Evolutionary conservation across 2,329 filamentous ascomycete species (phyloP).

Genomic region (Rutstroemia sp.): DNA sequence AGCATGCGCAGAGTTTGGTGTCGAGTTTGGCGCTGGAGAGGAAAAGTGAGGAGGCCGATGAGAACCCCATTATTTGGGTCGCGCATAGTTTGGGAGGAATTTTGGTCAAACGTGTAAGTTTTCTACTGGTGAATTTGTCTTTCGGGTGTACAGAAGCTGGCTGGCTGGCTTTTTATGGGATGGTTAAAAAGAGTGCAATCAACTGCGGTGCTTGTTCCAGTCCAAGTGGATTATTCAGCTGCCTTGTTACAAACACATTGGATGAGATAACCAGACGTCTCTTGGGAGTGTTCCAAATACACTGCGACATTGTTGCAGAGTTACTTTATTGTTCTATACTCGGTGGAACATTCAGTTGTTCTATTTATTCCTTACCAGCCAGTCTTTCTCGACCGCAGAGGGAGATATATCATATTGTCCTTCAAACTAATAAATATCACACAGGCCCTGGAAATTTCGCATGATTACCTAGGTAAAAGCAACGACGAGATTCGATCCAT

Average conservation of each 20-base stretch:
- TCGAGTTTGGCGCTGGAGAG: conserved; percentile 56
- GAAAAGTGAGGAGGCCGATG: conserved; percentile 46
- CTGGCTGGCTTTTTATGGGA: background rate
- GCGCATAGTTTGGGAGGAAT: conserved; percentile 69
- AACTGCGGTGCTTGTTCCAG: too few species aligned
- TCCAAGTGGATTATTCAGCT: too few species aligned
- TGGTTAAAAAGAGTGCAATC: too few species aligned
- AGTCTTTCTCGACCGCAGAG: too few species aligned
- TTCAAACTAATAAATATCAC: background rate
- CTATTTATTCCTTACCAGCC: too few species aligned
- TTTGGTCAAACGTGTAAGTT: conserved; percentile 50
- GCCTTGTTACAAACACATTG: too few species aligned
- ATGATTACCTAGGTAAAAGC: conserved; percentile 50
- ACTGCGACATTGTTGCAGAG: too few species aligned
- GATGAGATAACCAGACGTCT: too few species aligned
- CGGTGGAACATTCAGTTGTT: too few species aligned
- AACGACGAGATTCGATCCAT: conserved; percentile 61
- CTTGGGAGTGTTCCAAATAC: too few species aligned
- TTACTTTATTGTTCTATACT: too few species aligned
- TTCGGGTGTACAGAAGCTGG: conserved; percentile 34
- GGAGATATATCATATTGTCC: conserved; percentile 42
- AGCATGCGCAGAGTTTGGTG: conserved; percentile 64
- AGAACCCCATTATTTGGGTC: conserved; percentile 68
- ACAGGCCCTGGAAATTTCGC: conserved; percentile 53
- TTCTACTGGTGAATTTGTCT: conserved; percentile 28